Evolutionary conservation across 2,329 filamentous ascomycete species (phyloP).

Genomic region (Xylariaceae sp.): DNA sequence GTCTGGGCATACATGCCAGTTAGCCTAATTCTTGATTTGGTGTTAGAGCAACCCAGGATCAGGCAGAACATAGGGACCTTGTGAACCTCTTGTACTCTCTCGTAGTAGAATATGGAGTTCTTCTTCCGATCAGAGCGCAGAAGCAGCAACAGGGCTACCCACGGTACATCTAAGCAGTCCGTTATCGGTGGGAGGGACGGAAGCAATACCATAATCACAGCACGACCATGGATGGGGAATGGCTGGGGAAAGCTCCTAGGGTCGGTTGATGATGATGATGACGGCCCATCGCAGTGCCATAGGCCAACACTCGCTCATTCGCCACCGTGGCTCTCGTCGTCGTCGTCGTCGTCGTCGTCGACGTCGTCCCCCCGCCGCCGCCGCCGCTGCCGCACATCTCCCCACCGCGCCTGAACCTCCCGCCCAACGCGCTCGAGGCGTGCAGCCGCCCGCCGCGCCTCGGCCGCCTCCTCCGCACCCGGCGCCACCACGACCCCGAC

Average conservation of each 20-base stretch:
- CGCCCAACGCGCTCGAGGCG: constrained; percentile 57
- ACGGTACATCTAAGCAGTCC: background rate
- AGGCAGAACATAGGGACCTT: background rate
- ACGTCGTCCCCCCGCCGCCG: background rate
- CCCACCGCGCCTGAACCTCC: constrained; percentile 59
- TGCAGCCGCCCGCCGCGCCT: constrained; percentile 56
- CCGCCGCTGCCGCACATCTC: constrained; percentile 34
- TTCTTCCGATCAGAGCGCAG: constrained; percentile 9
- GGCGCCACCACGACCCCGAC: constrained; percentile 58
- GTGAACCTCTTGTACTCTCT: background rate
- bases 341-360: background rate
- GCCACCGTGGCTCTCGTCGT: no score
- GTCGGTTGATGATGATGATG: no score
- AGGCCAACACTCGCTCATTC: background rate
- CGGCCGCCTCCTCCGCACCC: constrained; percentile 48
- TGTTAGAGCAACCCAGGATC: background rate
- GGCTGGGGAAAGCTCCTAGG: no score
- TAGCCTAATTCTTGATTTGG: background rate
- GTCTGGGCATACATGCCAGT: background rate
- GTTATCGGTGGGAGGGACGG: no score
- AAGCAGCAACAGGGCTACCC: no score
- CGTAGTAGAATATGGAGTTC: no score
- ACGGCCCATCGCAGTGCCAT: no score
- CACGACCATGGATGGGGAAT: no score
- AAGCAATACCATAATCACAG: no score